phyloP scores from a whole-genome alignment of 331 rosid species.

The Prunus yedoensis region DNA sequence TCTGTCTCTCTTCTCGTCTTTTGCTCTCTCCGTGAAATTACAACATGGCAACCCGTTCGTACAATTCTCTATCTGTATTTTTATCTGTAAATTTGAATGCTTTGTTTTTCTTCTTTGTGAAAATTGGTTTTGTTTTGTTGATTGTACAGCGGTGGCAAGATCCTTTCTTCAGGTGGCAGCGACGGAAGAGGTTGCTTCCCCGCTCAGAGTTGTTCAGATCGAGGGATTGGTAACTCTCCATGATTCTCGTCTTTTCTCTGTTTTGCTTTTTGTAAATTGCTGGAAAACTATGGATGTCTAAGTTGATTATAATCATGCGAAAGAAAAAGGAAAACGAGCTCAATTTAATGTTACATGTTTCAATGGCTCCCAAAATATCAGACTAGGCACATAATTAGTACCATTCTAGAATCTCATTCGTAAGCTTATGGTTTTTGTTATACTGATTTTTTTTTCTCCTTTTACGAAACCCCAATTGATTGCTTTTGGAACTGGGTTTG shows the following conservation, averaged over 20 bases:
- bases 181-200: constrained; percentile 80
- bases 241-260: background rate
- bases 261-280: background rate
- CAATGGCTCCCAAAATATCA: background rate
- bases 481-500: background rate
- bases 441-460: background rate
- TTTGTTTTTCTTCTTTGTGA: background rate
- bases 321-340: background rate
- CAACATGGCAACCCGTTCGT: constrained; percentile 5
- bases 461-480: background rate
- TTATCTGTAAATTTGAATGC: background rate
- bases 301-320: background rate
- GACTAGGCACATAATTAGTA: background rate
- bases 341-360: background rate
- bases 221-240: constrained; percentile 72
- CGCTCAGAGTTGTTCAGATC: constrained; percentile 90
- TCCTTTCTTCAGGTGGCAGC: constrained; percentile 90
- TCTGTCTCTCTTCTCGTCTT: background rate
- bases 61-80: background rate
- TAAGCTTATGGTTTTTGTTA: background rate
- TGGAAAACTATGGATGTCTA: background rate
- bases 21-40: background rate
- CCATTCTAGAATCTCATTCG: background rate
- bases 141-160: constrained; percentile 42
- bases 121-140: background rate